Evolutionary conservation across 208 protist genomes (phyloP).

Genomic region (Acanthamoeba quina): DNA sequence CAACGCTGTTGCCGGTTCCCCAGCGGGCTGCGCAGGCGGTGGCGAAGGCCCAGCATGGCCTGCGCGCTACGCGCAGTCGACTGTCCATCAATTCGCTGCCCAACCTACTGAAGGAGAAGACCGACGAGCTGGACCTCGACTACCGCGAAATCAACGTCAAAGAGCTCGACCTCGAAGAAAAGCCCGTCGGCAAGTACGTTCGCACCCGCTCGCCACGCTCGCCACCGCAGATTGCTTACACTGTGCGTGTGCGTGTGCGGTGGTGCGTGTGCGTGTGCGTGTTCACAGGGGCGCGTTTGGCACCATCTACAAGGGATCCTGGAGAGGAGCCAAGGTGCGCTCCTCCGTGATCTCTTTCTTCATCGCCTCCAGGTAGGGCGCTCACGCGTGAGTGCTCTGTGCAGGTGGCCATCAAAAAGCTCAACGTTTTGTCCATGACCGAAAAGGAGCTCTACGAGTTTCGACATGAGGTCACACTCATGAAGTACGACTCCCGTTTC

Average conservation of each 20-base stretch:
- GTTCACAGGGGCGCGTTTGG: conserved; percentile 6
- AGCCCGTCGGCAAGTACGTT: neutral
- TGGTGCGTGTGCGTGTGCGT: too few species aligned
- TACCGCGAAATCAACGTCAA: conserved; percentile 30
- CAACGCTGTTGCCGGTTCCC: neutral
- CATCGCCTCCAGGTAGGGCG: too few species aligned
- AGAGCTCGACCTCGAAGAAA: neutral
- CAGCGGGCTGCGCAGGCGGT: neutral
- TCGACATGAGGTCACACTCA: conserved; percentile 6
- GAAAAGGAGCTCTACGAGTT: conserved; percentile 46
- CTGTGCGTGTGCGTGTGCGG: too few species aligned
- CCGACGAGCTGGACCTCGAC: conserved; percentile 1
- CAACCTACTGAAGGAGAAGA: conserved; percentile 19
- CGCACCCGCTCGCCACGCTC: neutral
- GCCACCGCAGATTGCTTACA: neutral
- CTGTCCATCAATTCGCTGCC: neutral
- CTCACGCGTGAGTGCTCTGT: too few species aligned
- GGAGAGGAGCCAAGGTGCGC: conserved; percentile 1
- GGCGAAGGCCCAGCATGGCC: neutral
- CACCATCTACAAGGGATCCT: conserved; percentile 13
- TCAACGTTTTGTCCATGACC: conserved; percentile 1
- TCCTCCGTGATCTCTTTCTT: too few species aligned
- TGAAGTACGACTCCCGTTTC: neutral
- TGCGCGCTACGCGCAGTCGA: neutral
- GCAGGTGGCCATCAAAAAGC: neutral